Base-by-base conservation (phyloP, 108 stramenopile genomes). In the Cyclotella baltica region DNA sequence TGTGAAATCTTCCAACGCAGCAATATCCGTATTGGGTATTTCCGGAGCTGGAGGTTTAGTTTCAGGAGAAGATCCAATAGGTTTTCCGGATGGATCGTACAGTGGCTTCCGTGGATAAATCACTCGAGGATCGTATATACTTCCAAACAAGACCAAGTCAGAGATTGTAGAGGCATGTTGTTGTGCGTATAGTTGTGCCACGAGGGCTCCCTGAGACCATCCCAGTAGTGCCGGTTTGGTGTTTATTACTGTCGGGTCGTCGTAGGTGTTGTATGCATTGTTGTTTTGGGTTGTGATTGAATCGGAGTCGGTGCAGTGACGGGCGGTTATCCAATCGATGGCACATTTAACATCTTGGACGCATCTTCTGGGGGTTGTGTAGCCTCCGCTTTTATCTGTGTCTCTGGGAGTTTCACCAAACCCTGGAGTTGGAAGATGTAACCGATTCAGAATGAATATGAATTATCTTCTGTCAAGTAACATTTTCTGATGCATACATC, bases 141-240 rank as follows among this genome's bases (percentile, higher is more conserved):
- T 87, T 37, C 92, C 95, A 71, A 90, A 96, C 28, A 96, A 68
- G 46, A 93, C 83, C 13, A 96, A 74, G 43, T 92, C 86, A 13
- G 88, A 91, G 35, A 92, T 65, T 11, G 65, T 59, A 4, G 70
- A 50, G 9, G 72, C 73, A 48, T 64, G 62, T 55, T 84, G 77
- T 83, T 96, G 95, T 22, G 89, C 92, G n/a, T 83, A 82, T 69
- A 96, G 59, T 74, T 93, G 92, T 16, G 95, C 95, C n/a, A 96
- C 88, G 20, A 96, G 77, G 9, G 91, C 92, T 47, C 95, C 95
- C 77, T 96, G 95, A 3, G 87, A 88, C 95, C 95, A 96, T 22
- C 95, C 95, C 58, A 96, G 58, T 1, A 96, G 70, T 11, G 79
- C 80, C 5, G 89, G 80, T 55, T 57, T 67, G 8, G 66, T 50